Base-by-base conservation (phyloP, 495 filamentous ascomycete species). In the Jackrogersella minutella region DNA sequence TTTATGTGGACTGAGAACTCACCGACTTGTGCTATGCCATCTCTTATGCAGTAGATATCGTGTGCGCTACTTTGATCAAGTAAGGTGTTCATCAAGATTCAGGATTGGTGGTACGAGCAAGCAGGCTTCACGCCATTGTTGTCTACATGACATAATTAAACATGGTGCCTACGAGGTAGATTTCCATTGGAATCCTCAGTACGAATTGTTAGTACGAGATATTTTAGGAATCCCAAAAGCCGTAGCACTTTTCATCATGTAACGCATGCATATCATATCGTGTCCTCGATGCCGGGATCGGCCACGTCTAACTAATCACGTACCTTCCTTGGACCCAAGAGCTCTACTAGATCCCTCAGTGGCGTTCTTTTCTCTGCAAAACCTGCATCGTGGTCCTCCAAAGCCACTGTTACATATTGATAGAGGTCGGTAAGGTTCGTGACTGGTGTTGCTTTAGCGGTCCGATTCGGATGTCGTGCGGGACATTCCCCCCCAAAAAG, bases 361-460 rank as follows among this genome's bases (percentile, higher is more conserved):
- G 33, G 19, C 14, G 7, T 17, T 53, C 9, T 11, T 13, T 47
- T 58, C 4, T 26, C 22, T 47, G 30, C 44, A 53, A 46, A 3
- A 46, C 14, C 46, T 63, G 49, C 31, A 34, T 52, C 54, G 21
- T 16, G 26, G 37, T 49, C 33, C 40, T 11, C 7, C 14, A 19
- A 26, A 39, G 59, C 59, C 59, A 68, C 59, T 44, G 65, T 64
- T 63, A 37, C 65, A 51, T 50, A 60, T 68, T 59, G 7, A 64
- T 54, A 55, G 11, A 26, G 34, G 33, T 49, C 49, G 59, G 59
- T 11, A 55, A 50, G n/a, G 47, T 22, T 49, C n/a, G 31, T 47
- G 31, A 54, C 17, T 62, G 22, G 59, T 56, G 34, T 13, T 33
- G 17, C 31, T 13, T 47, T 9, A 10, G 30, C 58, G 55, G 54